Base-by-base conservation (phyloP, 148 eudicot species). In the Camellia lanceoleosa region DNA sequence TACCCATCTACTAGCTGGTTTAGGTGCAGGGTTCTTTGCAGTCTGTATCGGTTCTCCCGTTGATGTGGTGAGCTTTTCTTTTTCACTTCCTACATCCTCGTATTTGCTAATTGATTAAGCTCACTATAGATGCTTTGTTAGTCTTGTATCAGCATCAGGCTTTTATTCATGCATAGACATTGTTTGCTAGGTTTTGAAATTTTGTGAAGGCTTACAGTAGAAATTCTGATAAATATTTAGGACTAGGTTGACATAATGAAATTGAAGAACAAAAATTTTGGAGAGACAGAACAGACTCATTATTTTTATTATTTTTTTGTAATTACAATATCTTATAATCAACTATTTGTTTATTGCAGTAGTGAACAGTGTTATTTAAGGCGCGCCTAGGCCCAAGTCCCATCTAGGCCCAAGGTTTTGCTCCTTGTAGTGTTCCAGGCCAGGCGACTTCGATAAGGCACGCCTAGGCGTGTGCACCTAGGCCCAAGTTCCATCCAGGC, bases 1-100 rank as follows among this genome's bases (percentile, higher is more conserved):
- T 13, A 91, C 94, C 74, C 94, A 89, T 82, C 80, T 86, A 75
- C 84, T 89, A 69, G 94, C 94, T 66, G 94, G 92, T 78, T 87
- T 91, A 85, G 94, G 91, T 72, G 94, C 94, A 73, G 94, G 94
- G 2, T 89, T 91, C 76, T 88, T 91, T 84, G 94, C 94, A 74
- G 94, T 91, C 69, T 91, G 92, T 83, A 85, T 89, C 74, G 94
- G 94, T 81, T 91, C 94, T 80, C 94, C 94, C 13, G 91, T 89
- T 81, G 94, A 91, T 66, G 87, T 91, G 92, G 92, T 91, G 79
- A 88, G 87, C 80, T 76, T 74, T 58, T 79, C 56, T 83, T 11
- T 30, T 10, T 41, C 42, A 19, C 30, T 68, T 75, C 52, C 42
- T 61, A 75, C 9, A 30, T 56, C 63, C 63, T 30, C 8, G 52